Conservation (phyloP, 2,329 filamentous ascomycete species). For the Incumbomyces lentus region DNA sequence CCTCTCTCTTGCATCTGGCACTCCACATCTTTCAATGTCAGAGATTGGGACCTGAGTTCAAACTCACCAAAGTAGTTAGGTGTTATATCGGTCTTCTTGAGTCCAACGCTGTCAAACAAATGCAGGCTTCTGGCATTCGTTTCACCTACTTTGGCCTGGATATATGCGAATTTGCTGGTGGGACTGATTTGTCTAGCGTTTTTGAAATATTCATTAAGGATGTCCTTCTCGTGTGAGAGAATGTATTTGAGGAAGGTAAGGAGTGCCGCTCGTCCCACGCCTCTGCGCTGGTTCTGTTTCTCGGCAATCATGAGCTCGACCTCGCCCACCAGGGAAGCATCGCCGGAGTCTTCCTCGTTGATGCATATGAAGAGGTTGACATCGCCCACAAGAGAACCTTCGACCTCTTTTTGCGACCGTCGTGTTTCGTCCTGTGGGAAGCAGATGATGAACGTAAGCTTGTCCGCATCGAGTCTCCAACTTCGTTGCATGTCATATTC, state of each 20-base stretch:
- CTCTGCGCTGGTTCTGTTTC: constrained; percentile 46
- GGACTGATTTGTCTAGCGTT: constrained; percentile 5
- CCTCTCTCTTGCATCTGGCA: constrained; percentile 24
- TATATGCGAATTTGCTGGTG: constrained; percentile 29
- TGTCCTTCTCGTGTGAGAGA: constrained; percentile 36
- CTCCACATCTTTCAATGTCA: constrained; percentile 22
- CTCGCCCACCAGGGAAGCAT: constrained; percentile 50
- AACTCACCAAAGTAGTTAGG: constrained; percentile 60
- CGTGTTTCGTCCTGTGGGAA: background rate
- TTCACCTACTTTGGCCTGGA: constrained; percentile 53
- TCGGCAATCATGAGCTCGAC: constrained; percentile 79
- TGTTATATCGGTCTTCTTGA: constrained; percentile 38
- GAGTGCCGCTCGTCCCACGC: constrained; percentile 57
- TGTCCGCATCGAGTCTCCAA: constrained; percentile 74
- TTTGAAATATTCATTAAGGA: constrained; percentile 29
- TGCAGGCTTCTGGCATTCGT: constrained; percentile 47
- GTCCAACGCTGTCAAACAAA: constrained; percentile 52
- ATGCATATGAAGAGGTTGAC: constrained; percentile 66
- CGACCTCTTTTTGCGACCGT: constrained; percentile 36
- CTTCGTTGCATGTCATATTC: constrained; percentile 86
- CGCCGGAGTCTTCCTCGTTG: constrained; percentile 37
- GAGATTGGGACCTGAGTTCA: constrained; percentile 41
- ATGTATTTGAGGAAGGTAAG: constrained; percentile 62
- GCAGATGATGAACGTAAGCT: constrained; percentile 86
- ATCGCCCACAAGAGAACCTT: constrained; percentile 57